Conservation (phyloP, 2,329 filamentous ascomycete species). For the Fusarium nelsonii region DNA sequence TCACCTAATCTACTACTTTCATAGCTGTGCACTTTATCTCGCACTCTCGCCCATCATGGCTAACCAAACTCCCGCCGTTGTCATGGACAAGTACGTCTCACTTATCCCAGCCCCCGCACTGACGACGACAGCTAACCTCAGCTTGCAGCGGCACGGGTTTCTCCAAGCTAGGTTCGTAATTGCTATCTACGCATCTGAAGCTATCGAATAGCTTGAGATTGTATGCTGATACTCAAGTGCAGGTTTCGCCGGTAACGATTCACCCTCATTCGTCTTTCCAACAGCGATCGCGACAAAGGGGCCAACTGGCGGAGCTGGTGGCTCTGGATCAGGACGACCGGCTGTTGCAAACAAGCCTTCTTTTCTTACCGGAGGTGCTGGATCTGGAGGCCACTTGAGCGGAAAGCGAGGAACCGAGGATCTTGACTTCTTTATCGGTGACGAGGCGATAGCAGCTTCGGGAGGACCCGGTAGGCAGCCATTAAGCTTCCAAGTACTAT, state of each 20-base stretch:
- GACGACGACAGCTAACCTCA: conserved; percentile 51
- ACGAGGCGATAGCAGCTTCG: conserved; percentile 89
- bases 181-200: conserved; percentile 20
- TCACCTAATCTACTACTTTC: conserved; percentile 15
- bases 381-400: conserved; percentile 83
- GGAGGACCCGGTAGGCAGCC: conserved; percentile 77
- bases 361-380: conserved; percentile 91
- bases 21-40: conserved; percentile 41
- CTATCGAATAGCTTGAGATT: conserved; percentile 11
- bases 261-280: conserved; percentile 98
- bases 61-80: conserved; percentile 99
- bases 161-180: conserved; percentile 89
- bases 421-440: conserved; percentile 98
- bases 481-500: conserved; percentile 13
- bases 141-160: conserved; percentile 92
- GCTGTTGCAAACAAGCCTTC: conserved; percentile 95
- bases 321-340: conserved; percentile 87
- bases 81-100: conserved; percentile 99
- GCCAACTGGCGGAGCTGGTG: conserved; percentile 75
- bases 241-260: conserved; percentile 99
- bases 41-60: conserved; percentile 73
- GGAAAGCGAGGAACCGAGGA: conserved; percentile 97
- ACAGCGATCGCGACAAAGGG: conserved; percentile 98
- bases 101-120: conserved; percentile 50
- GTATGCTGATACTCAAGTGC: conserved; percentile 46